Evolutionary conservation across 2,329 filamentous ascomycete genomes (phyloP).

Genomic region (Ophiocordyceps camponoti-leonardi): DNA sequence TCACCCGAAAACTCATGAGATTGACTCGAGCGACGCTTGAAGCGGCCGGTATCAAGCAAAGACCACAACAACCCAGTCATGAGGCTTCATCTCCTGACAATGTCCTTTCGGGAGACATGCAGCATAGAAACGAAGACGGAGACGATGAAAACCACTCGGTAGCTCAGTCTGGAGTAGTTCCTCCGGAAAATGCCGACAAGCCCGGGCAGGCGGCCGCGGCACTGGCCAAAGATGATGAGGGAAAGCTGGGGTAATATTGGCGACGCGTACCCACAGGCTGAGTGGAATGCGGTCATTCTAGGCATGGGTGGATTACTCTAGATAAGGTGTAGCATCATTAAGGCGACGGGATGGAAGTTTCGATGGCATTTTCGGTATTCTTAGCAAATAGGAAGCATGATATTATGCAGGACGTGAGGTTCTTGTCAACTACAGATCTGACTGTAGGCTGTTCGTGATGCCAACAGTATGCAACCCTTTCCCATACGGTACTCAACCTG

Average conservation of each 20-base stretch:
- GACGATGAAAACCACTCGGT: too few relatives aligned
- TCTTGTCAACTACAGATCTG: too few relatives aligned
- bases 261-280: conserved; percentile 10
- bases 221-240: conserved; percentile 10
- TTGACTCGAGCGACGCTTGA: conserved; percentile 7
- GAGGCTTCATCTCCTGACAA: conserved; percentile 9
- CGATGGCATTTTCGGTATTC: too few relatives aligned
- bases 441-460: too few relatives aligned
- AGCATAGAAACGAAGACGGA: conserved; percentile 7
- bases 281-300: conserved; percentile 8
- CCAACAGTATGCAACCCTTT: too few relatives aligned
- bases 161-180: conserved; percentile 1
- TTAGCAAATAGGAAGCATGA: too few relatives aligned
- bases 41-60: conserved; percentile 1
- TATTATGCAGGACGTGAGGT: too few relatives aligned
- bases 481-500: too few relatives aligned
- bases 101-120: conserved; percentile 7
- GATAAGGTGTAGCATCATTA: too few relatives aligned
- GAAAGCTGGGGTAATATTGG: conserved; percentile 13
- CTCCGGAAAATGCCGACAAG: background rate
- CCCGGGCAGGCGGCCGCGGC: conserved; percentile 7
- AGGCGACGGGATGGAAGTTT: too few relatives aligned
- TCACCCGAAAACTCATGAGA: conserved; percentile 6
- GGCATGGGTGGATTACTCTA: conserved; percentile 7
- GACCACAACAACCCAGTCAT: conserved; percentile 9